These are phyloP conservation scores for Mallotus japonicus DNA, from an alignment of 441 rosid genomes.

Conservation along the genomic window DNA sequence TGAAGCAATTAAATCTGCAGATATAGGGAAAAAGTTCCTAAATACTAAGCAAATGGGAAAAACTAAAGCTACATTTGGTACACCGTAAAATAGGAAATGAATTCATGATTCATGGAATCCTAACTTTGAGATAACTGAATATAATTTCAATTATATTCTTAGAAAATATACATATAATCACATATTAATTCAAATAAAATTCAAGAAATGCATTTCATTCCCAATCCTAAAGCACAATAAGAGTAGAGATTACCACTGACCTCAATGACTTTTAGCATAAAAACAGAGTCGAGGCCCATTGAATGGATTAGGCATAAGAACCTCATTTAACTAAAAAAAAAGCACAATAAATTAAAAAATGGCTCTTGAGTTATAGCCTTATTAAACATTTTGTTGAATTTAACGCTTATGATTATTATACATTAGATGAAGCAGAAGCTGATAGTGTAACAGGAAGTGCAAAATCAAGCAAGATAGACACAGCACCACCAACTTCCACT, in stretches of 20 bases:
- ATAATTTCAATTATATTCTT: no score
- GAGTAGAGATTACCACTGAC: conserved; percentile 45
- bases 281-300: conserved; percentile 76
- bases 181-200: no score
- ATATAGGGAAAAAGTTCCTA: no score
- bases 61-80: no score
- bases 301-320: conserved; percentile 82
- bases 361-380: no score
- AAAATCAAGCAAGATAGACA: conserved; percentile 84
- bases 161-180: no score
- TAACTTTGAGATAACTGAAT: no score
- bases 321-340: conserved; percentile 60
- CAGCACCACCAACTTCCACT: conserved; percentile 62
- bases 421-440: conserved; percentile 79
- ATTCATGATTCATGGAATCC: not conserved
- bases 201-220: no score
- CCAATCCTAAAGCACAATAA: no score
- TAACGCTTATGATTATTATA: conserved; percentile 13
- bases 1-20: conserved; percentile 25
- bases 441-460: conserved; percentile 70
- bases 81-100: no score
- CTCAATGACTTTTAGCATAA: conserved; percentile 75
- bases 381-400: not conserved
- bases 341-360: not conserved
- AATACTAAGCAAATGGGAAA: no score